These are phyloP conservation scores for Lachancea cidri DNA, from an alignment of 805 yeast genomes.

Conservation along the genomic window DNA sequence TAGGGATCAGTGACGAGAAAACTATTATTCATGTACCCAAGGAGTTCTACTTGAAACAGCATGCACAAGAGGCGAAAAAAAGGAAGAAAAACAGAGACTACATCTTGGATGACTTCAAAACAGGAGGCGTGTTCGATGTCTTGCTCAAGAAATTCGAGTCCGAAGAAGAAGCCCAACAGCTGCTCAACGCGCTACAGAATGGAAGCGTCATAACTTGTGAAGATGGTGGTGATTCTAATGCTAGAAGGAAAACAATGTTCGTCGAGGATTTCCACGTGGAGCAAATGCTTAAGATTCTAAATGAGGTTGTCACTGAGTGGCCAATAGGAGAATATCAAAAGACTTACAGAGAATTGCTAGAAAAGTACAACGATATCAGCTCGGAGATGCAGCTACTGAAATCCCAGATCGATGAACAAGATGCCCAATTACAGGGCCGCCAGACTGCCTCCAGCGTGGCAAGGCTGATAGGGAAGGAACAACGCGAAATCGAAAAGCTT, in stretches of 20 bases:
- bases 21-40: slow-evolving; percentile 26
- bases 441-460: slow-evolving; percentile 31
- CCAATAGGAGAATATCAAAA: slow-evolving; percentile 38
- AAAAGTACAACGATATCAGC: slow-evolving; percentile 40
- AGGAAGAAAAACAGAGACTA: slow-evolving; percentile 19
- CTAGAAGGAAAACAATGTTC: slow-evolving; percentile 33
- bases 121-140: slow-evolving; percentile 29
- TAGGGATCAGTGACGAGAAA: slow-evolving; percentile 28
- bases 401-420: slow-evolving; percentile 8
- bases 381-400: slow-evolving; percentile 32
- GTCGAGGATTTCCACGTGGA: slow-evolving; percentile 35
- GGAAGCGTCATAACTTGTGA: slow-evolving; percentile 37
- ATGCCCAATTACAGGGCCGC: slow-evolving; percentile 23
- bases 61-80: slow-evolving; percentile 19
- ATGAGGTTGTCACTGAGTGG: slow-evolving; percentile 33
- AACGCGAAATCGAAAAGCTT: slow-evolving; percentile 40
- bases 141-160: slow-evolving; percentile 31
- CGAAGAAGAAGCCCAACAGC: slow-evolving; percentile 30
- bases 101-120: slow-evolving; percentile 19
- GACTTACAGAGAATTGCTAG: slow-evolving; percentile 39
- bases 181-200: slow-evolving; percentile 39
- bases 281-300: slow-evolving; percentile 22
- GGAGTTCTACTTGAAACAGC: slow-evolving; percentile 24
- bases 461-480: slow-evolving; percentile 41
- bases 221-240: slow-evolving; percentile 6